Evolutionary conservation across 2,329 filamentous ascomycete species (phyloP).

Genomic region (Claviceps quebecensis): DNA sequence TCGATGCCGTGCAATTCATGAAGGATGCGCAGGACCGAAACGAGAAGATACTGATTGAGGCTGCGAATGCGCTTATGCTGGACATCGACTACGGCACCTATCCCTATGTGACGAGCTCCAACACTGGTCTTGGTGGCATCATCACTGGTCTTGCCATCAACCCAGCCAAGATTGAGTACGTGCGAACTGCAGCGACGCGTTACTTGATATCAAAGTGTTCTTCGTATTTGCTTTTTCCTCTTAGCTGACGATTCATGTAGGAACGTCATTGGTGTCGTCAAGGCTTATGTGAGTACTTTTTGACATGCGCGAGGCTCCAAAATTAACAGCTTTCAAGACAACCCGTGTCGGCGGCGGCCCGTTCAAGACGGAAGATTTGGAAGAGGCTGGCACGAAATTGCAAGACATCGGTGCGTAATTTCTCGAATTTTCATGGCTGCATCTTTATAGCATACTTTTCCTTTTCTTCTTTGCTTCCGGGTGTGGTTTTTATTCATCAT

Average conservation of each 20-base stretch:
- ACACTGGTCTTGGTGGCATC: conserved; percentile 14
- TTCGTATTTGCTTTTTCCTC: no score
- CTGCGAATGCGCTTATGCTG: conserved; percentile 47
- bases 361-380: conserved; percentile 9
- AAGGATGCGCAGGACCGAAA: conserved; percentile 43
- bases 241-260: neutral
- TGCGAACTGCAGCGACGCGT: neutral
- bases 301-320: neutral
- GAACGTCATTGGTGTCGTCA: neutral
- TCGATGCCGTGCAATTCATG: conserved; percentile 55
- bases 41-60: conserved; percentile 52
- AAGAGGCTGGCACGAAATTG: conserved; percentile 7
- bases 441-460: neutral
- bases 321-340: conserved; percentile 3
- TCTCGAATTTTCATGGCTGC: neutral
- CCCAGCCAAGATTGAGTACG: conserved; percentile 39
- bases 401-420: conserved; percentile 4
- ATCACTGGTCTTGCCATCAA: conserved; percentile 19
- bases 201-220: no score
- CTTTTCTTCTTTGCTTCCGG: neutral
- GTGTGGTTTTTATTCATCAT: neutral
- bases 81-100: conserved; percentile 42
- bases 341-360: conserved; percentile 8
- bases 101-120: conserved; percentile 14
- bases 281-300: neutral